Percentiles rank a stretch among this genome's conserved stretches.
Evolutionary conservation across 2,329 filamentous ascomycete genomes (phyloP).

Genomic region (Trichoderma lentiforme): DNA sequence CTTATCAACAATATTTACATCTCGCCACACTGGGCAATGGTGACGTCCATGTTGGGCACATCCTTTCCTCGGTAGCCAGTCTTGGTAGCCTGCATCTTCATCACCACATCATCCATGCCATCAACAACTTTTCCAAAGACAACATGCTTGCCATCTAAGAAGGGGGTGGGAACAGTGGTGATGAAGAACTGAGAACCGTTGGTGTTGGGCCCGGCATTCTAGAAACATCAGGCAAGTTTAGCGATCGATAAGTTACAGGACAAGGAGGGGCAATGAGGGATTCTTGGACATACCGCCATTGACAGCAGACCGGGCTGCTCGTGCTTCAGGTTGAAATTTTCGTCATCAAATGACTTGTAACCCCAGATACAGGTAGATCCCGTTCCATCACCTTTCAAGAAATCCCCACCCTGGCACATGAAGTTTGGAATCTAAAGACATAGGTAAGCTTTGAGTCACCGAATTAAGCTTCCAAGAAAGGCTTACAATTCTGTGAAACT

Average conservation of each 20-base stretch:
- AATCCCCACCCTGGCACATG: constrained; percentile 97
- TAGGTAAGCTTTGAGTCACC: background rate
- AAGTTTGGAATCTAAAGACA: constrained; percentile 77
- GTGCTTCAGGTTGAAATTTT: constrained; percentile 82
- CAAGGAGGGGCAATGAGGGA: background rate
- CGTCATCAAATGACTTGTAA: constrained; percentile 78
- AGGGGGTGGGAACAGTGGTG: constrained; percentile 81
- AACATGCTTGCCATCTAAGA: constrained; percentile 89
- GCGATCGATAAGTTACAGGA: background rate
- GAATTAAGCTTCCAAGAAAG: too few species aligned
- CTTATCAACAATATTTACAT: constrained; percentile 56
- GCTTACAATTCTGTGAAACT: constrained; percentile 88
- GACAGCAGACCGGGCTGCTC: constrained; percentile 76
- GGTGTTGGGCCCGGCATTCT: constrained; percentile 89
- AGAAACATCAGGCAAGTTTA: background rate
- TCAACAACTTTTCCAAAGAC: constrained; percentile 90
- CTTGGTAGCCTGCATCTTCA: constrained; percentile 88
- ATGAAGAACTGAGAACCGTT: constrained; percentile 99
- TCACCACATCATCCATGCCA: constrained; percentile 85
- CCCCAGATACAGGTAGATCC: constrained; percentile 88
- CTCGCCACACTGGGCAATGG: constrained; percentile 84
- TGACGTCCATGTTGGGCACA: constrained; percentile 79
- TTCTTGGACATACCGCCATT: constrained; percentile 71
- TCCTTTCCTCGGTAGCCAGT: constrained; percentile 72
- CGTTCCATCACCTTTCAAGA: constrained; percentile 88